Evolutionary conservation across 345 rosid species (phyloP), one percentile per base, ranked within the genome.

Genomic region (Carallia pectinifolia): DNA sequence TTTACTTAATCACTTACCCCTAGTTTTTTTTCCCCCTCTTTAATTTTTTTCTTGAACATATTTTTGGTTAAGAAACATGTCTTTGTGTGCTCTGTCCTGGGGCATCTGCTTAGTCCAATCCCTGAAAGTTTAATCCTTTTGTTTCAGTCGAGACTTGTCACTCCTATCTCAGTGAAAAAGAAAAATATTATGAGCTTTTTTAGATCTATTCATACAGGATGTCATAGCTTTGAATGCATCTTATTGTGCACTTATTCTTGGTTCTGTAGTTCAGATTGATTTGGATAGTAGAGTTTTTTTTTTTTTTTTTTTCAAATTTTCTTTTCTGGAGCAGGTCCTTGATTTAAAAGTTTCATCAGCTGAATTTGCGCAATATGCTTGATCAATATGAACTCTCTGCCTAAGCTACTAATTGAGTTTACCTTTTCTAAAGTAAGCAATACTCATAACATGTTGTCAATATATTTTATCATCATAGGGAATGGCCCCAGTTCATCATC

Each of bases 391-490:
- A 59, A 54, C 27, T 37, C 54, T 66, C 31, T 59, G 52, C 47
- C 59, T 53, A 52, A 61, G 34, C 4, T 33, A 33, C 34, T 33
- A 33, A 33, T 33, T 33, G 34, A 1, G 34, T 33, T 33, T 33
- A 23, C 23, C 23, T 23, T 23, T 23, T 23, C 23, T 23, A 23
- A 23, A 23, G 23, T 23, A 33, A 55, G 67, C 29, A 64, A 58
- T 39, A 66, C 47, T 2, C 18, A 38, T 37, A 2, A 53, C 8
- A 67, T 69, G 64, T 76, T 71, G 83, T 84, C 78, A 80, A 84
- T 80, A 85, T 88, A 81, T 89, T 83, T 33, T 33, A 33, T 85
- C 84, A 74, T 89, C 84, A 84, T 94, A 91, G 97, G 98, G 85
- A 86, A 75, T 76, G 83, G 83, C 88, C 90, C 91, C 87, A 87